Conservation (phyloP, 139 green algal genomes). For the Tetraselmis chui region DNA sequence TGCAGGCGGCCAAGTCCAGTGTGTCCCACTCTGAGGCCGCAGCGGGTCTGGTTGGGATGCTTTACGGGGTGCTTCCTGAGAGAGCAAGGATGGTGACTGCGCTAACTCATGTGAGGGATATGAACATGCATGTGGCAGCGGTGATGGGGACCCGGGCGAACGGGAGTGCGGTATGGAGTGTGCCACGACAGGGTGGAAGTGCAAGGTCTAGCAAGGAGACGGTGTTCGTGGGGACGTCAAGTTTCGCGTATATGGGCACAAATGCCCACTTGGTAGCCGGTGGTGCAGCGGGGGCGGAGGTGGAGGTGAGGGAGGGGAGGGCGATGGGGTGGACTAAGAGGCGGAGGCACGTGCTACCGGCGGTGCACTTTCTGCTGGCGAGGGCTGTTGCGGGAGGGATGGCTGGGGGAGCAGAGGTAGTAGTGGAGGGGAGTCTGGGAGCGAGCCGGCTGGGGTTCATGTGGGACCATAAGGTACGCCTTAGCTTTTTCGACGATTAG, state of each 20-base stretch:
- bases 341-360: neutral
- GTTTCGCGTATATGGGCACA: conserved; percentile 58
- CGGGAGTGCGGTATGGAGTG: neutral
- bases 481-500: too few species aligned
- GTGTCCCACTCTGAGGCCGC: conserved; percentile 78
- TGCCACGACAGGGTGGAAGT: neutral
- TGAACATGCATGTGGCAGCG: conserved; percentile 35
- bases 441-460: conserved; percentile 8
- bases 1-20: conserved; percentile 66
- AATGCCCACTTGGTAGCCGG: conserved; percentile 30
- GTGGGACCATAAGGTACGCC: conserved; percentile 17
- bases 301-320: neutral
- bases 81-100: neutral
- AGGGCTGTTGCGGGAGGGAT: neutral
- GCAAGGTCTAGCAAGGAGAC: neutral
- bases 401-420: neutral
- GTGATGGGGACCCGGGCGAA: neutral
- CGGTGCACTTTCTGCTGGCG: neutral
- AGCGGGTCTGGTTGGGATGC: conserved; percentile 61
- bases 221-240: conserved; percentile 14
- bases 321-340: neutral
- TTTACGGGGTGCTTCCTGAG: conserved; percentile 29
- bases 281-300: neutral
- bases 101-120: conserved; percentile 23
- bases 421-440: neutral